Conservation (phyloP, 2,329 filamentous ascomycete genomes). For the Ascochyta fabae region DNA sequence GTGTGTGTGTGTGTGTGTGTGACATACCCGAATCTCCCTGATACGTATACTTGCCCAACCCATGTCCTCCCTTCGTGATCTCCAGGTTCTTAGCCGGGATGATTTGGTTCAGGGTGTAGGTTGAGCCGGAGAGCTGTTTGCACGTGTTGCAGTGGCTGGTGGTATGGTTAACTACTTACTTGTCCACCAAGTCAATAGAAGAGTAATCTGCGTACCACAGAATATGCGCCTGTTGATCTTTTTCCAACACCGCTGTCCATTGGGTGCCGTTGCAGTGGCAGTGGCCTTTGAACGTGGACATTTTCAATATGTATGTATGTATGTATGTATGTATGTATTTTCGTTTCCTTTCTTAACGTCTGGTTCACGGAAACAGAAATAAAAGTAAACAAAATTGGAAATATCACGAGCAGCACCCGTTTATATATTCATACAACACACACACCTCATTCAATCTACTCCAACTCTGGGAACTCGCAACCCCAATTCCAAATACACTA, state of each 20-base stretch:
- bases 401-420: too few species aligned
- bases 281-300: conserved; percentile 57
- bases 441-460: too few species aligned
- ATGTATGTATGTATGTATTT: too few species aligned
- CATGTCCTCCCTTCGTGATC: conserved; percentile 58
- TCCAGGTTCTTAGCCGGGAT: conserved; percentile 58
- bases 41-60: conserved; percentile 61
- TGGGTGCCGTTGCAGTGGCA: conserved; percentile 64
- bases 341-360: too few species aligned
- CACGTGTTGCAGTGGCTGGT: conserved; percentile 64
- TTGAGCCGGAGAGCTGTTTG: conserved; percentile 59
- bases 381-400: too few species aligned
- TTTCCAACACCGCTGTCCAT: conserved; percentile 58
- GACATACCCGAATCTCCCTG: conserved; percentile 59
- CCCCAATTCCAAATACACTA: too few species aligned
- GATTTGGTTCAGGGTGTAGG: conserved; percentile 63
- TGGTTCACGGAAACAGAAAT: too few species aligned
- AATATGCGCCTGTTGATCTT: conserved; percentile 54
- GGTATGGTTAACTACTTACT: too few species aligned
- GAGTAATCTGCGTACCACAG: conserved; percentile 48
- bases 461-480: too few species aligned
- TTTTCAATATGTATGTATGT: conserved; percentile 20
- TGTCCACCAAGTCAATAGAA: too few species aligned
- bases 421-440: too few species aligned
- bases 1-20: background rate